Base-by-base conservation (phyloP, 352 stramenopile species). In the Phytophthora multivora region DNA sequence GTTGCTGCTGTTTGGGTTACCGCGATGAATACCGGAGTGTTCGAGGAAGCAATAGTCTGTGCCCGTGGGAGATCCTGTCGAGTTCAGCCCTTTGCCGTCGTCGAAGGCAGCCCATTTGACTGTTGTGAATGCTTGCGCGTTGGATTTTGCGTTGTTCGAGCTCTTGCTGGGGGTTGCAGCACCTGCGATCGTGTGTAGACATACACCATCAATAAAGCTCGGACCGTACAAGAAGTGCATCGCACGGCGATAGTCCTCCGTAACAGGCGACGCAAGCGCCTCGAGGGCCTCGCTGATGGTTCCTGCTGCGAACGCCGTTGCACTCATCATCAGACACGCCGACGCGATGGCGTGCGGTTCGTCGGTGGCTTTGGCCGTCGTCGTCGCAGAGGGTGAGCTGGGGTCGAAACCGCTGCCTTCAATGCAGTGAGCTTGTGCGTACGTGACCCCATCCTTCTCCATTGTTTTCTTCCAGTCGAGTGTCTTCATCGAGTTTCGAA, bases 41-140 rank as follows among this genome's bases (percentile, higher is more conserved):
- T 93, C 84, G n/a, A 93, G 59, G 55, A 89, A 91, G 71, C 80
- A 91, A 59, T 93, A 93, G 69, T 93, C 84, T 26, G 70, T 82
- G 21, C 78, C 80, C 21, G 63, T 39, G 21, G 73, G 46, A 11
- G 66, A 71, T 36, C 66, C 66, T 30, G 63, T 51, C 26, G 36
- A 61, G 41, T 80, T 74, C 28, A 59, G 47, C 6, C 38, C 61
- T 41, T 77, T 66, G 40, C 73, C 71, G 31, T 86, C 76, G 45
- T 88, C 69, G 53, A 89, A 89, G n/a, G 82, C 81, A 2, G 73
- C 69, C 84, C 84, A 93, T 60, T 93, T 93, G 62, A 93, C 71
- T 11, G 77, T 88, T 47, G 83, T 88, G 21, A 88, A 85, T 13
- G 75, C 64, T 43, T 83, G 71, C 0, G 69, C 51, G 41, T 75